Conservation (phyloP, 495 filamentous ascomycete species). For the Sabuloglossum arenarium region DNA sequence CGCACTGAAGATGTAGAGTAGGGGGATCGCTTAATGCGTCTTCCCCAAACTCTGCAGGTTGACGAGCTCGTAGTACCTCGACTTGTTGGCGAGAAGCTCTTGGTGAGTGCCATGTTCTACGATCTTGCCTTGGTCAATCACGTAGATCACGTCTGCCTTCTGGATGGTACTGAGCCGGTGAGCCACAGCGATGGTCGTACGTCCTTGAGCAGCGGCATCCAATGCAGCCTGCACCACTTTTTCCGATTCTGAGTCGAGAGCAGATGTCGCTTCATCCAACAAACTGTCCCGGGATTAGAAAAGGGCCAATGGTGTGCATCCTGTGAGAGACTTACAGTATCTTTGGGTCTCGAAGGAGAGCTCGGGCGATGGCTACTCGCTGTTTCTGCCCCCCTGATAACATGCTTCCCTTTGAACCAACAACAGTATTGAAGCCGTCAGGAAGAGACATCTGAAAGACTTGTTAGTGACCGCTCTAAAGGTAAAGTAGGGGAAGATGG, state of each 20-base stretch:
- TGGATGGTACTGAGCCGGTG: slow-evolving; percentile 63
- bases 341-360: slow-evolving; percentile 48
- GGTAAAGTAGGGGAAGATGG: background rate
- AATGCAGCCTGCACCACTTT: slow-evolving; percentile 67
- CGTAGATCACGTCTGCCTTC: slow-evolving; percentile 67
- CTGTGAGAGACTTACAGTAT: slow-evolving; percentile 20
- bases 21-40: background rate
- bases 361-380: slow-evolving; percentile 56
- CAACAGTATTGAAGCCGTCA: slow-evolving; percentile 54
- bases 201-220: slow-evolving; percentile 48
- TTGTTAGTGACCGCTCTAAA: background rate
- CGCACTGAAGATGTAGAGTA: no score
- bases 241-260: slow-evolving; percentile 63
- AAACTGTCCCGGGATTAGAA: slow-evolving; percentile 17
- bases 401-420: slow-evolving; percentile 58
- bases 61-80: slow-evolving; percentile 58
- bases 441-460: background rate
- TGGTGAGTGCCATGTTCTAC: slow-evolving; percentile 54
- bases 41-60: slow-evolving; percentile 62
- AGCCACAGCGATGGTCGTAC: slow-evolving; percentile 63
- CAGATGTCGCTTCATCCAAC: slow-evolving; percentile 67
- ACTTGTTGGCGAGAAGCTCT: slow-evolving; percentile 41
- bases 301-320: background rate
- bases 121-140: slow-evolving; percentile 56
- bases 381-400: slow-evolving; percentile 75